These are phyloP conservation scores for Boletus rubropictus DNA, from an alignment of 768 basidiomycete species.

Conservation along the genomic window DNA sequence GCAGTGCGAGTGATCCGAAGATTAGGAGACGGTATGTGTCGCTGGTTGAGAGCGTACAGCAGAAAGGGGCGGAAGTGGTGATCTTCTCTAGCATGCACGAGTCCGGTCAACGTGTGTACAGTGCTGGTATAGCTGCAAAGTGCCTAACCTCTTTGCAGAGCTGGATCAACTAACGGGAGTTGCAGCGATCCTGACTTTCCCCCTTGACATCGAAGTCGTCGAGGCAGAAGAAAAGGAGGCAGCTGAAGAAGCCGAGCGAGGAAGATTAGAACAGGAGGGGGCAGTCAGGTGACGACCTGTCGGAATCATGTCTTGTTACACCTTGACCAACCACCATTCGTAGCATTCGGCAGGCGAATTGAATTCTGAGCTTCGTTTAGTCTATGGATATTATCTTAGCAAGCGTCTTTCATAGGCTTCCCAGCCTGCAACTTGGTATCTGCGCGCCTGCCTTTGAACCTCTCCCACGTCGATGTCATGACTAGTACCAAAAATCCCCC, in stretches of 20 bases:
- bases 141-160: slow-evolving; percentile 44
- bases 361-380: background rate
- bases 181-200: slow-evolving; percentile 93
- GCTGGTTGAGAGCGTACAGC: slow-evolving; percentile 83
- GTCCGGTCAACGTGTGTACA: slow-evolving; percentile 84
- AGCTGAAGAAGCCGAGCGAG: slow-evolving; percentile 37
- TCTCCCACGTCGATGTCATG: slow-evolving; percentile 36
- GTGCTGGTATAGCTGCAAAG: background rate
- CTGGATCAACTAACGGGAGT: slow-evolving; percentile 94
- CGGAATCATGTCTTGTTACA: background rate
- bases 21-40: slow-evolving; percentile 79
- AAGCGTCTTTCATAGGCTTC: slow-evolving; percentile 71
- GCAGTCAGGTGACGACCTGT: slow-evolving; percentile 2
- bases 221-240: slow-evolving; percentile 87
- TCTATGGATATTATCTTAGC: slow-evolving; percentile 6
- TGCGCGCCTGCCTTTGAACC: slow-evolving; percentile 61
- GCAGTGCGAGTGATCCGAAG: slow-evolving; percentile 72
- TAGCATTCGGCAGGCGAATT: background rate
- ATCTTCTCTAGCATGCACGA: slow-evolving; percentile 99
- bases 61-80: slow-evolving; percentile 86
- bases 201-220: slow-evolving; percentile 90
- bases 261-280: slow-evolving; percentile 9
- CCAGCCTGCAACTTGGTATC: slow-evolving; percentile 87
- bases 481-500: slow-evolving; percentile 81
- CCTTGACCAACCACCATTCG: background rate